Evolutionary conservation across 2,329 filamentous ascomycete species (phyloP), one percentile per base, ranked within the genome.

Genomic region (Colletotrichum shisoi): DNA sequence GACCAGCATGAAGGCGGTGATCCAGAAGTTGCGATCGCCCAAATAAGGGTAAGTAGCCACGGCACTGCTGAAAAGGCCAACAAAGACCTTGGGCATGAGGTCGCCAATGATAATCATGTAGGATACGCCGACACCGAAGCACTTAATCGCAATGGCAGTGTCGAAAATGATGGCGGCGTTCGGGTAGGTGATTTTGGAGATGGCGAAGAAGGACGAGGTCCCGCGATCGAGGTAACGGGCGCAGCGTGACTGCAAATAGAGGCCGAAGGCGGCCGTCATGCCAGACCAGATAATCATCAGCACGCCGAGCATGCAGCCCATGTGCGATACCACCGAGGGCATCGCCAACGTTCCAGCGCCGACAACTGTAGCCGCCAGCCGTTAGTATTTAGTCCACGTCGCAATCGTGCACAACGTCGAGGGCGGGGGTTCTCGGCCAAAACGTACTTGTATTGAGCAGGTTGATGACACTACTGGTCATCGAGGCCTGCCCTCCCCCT

Each of bases 51-150:
- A 74, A 34, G 74, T 81, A 2, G 86, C 83, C 19, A 84, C 86
- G 21, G 86, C 85, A 57, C 83, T 81, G 54, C 86, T 84, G 69
- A 88, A 87, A 77, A 99, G 94, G 4, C 94, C 95, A 68, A 88
- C 81, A 27, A 95, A 89, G 11, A 99, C 95, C 45, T 93, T 94
- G 0, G 95, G 95, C 95, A 99, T 99, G 70, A 99, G 82, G 77
- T 99, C 95, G 57, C 95, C 95, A 72, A 99, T 98, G 74, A 99
- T 98, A 75, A 99, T 99, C 73, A 99, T 87, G 80, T 99, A 99
- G 73, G 93, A 97, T 67, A 98, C 92, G 24, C 92, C 95, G 11
- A 99, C 95, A 44, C 95, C 95, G 76, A 99, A 99, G 79, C 95
- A 99, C 78, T 99, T 99, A 75, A 99, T 89, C 13, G 94, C 93